Evolutionary conservation across 805 yeast genomes (phyloP), one percentile per base, ranked within the genome.

Genomic region (Hanseniaspora meyeri): DNA sequence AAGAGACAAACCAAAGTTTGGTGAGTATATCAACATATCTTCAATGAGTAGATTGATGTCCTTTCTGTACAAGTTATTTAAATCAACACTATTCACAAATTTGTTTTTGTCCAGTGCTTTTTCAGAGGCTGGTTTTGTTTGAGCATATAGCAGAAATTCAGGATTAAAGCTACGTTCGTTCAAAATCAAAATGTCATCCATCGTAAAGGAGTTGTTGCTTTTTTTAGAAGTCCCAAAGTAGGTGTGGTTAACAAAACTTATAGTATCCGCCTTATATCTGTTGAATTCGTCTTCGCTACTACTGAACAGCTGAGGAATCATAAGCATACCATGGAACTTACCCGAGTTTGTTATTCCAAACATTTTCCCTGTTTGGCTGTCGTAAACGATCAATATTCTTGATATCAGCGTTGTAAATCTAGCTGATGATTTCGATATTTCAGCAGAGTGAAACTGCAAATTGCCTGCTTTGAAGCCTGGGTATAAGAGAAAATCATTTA

Each of bases 331-430:
- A 40, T 53, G 57, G 27, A 53, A 53, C n/a, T 53, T 53, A 8
- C 46, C 57, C 3, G 57, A 53, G n/a, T 46, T 39, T 6, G 57
- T 53, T 14, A 53, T 36, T 4, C 57, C 57, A 53, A 53, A 53
- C 24, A 53, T 10, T 12, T 46, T 42, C 1, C 57, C 57, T 1
- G 36, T 53, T 39, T 17, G 16, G 2, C 17, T 17, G 16, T 53
- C 57, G 20, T 53, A 53, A n/a, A 43, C 34, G 3, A 53, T 10
- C 20, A 53, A 37, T 1, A 53, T 29, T 29, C 39, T 38, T 6
- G 57, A 31, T 5, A 53, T 36, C 9, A 47, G 19, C 11, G 51
- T 19, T 16, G 31, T 38, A 16, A 53, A 32, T 38, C 49, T 49
- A 11, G 51, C 42, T 31, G 51, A 53, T 16, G 51, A 34, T 24